Conservation (phyloP, 2,329 filamentous ascomycete genomes). For the Penicillium sp. region DNA sequence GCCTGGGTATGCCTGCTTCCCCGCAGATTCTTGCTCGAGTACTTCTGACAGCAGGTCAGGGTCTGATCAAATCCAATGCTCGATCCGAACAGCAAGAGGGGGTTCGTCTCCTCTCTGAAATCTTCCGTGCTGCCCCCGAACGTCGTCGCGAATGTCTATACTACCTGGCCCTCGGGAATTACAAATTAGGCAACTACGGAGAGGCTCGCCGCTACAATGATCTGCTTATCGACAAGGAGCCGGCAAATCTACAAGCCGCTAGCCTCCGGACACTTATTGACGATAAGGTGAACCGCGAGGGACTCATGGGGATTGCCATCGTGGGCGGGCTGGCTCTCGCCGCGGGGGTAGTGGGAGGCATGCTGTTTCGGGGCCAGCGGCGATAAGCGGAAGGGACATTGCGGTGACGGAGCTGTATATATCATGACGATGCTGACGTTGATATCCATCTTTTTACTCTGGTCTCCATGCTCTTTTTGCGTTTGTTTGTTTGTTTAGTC, state of each 20-base stretch:
- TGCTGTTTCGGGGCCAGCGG: slow-evolving; percentile 77
- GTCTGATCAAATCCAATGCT: slow-evolving; percentile 87
- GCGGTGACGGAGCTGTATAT: slow-evolving; percentile 21
- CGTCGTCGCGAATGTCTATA: slow-evolving; percentile 96
- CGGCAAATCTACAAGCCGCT: slow-evolving; percentile 84
- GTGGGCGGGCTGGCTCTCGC: slow-evolving; percentile 90
- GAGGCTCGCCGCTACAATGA: slow-evolving; percentile 96
- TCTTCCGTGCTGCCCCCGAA: slow-evolving; percentile 92
- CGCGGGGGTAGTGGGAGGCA: slow-evolving; percentile 87
- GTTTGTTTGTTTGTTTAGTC: slow-evolving; percentile 1
- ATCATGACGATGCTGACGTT: slow-evolving; percentile 19
- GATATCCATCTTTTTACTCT: slow-evolving; percentile 17
- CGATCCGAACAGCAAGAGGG: slow-evolving; percentile 91
- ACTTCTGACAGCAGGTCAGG: slow-evolving; percentile 57
- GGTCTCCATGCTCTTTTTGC: not conserved
- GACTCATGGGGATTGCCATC: slow-evolving; percentile 91
- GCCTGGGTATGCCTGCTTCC: slow-evolving; percentile 74
- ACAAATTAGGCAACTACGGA: slow-evolving; percentile 96
- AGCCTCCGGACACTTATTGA: slow-evolving; percentile 89
- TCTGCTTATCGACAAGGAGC: slow-evolving; percentile 86
- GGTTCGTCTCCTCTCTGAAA: slow-evolving; percentile 90
- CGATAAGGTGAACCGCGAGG: slow-evolving; percentile 94
- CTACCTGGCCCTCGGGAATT: slow-evolving; percentile 96
- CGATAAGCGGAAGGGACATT: slow-evolving; percentile 53
- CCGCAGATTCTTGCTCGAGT: not conserved